Evolutionary conservation across 768 basidiomycete genomes (phyloP), one percentile per base, ranked within the genome.

Genomic region (Asterophora parasitica): DNA sequence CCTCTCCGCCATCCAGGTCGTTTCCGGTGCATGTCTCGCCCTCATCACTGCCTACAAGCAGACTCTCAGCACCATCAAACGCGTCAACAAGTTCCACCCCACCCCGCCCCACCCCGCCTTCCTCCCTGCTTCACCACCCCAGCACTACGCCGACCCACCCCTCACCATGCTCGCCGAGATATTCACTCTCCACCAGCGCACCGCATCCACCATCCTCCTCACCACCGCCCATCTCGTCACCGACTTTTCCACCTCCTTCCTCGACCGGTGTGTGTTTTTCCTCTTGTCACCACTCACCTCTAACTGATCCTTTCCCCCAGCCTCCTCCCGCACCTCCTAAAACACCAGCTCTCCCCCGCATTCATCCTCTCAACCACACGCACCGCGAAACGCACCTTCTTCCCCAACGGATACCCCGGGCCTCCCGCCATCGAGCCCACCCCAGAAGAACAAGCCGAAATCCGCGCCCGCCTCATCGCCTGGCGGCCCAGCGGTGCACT

Each of bases 331-430:
- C 78, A 87, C 59, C 58, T 89, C 41, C 67, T 96, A 40, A 72
- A 75, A 52, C 71, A 70, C 0, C 65, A 75, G 15, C 66, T 86
- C 46, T 70, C 80, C 1, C 69, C 79, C 4, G 51, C 69, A 4
- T 75, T 77, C 42, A 62, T 89, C 19, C 71, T 84, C 15, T 70
- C 69, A 27, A 62, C 77, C 20, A 69, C 82, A 31, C 76, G 79
- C 31, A 59, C 74, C 4, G 67, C 81, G 11, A 90, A 88, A 57
- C 75, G 75, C 7, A 76, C 84, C 7, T 72, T 98, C 20, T 98
- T 95, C 61, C 94, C 95, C 3, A 82, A 83, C 52, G 94, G 95
- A 11, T 91, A 90, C 66, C 92, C 92, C 1, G 88, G 78, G 0
- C 80, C 83, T 0, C 65, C 82, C 0, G 81, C 85, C 1, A 69